Conservation (phyloP, 768 basidiomycete species). For the Lyophyllum decastes region DNA sequence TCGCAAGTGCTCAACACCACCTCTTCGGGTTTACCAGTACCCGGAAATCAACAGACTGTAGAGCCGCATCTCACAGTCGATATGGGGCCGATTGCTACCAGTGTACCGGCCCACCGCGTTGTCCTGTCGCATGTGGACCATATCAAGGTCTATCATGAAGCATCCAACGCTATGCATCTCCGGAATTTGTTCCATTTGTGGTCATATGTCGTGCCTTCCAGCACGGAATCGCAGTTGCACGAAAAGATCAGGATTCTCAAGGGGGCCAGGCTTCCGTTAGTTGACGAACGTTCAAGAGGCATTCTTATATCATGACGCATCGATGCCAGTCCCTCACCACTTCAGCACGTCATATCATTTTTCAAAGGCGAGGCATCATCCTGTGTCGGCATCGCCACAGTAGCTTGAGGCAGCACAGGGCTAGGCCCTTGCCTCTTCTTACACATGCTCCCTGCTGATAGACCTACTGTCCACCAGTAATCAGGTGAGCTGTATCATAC, state of each 20-base stretch:
- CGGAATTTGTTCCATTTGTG: slow-evolving; percentile 55
- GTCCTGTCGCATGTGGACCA: slow-evolving; percentile 41
- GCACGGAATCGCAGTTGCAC: neutral
- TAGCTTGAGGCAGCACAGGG: no score
- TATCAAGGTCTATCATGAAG: slow-evolving; percentile 64
- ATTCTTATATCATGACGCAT: slow-evolving; percentile 40
- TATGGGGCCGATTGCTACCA: neutral
- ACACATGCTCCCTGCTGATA: no score
- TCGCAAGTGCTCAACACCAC: neutral
- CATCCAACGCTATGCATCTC: slow-evolving; percentile 44
- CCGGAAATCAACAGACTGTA: neutral
- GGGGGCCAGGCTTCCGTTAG: slow-evolving; percentile 46
- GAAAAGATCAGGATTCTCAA: slow-evolving; percentile 46
- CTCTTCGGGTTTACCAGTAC: neutral
- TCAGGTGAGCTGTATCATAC: no score
- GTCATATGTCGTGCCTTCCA: slow-evolving; percentile 26
- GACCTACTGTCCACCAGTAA: no score
- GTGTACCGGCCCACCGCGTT: slow-evolving; percentile 1
- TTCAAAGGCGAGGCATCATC: no score
- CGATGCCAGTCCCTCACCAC: no score
- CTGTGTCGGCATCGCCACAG: no score
- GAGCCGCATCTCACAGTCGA: neutral
- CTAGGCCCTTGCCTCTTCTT: no score
- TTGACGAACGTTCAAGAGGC: slow-evolving; percentile 50
- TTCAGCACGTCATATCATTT: no score